Conservation (phyloP, 2,329 filamentous ascomycete species). For the Talaromyces amestolkiae region DNA sequence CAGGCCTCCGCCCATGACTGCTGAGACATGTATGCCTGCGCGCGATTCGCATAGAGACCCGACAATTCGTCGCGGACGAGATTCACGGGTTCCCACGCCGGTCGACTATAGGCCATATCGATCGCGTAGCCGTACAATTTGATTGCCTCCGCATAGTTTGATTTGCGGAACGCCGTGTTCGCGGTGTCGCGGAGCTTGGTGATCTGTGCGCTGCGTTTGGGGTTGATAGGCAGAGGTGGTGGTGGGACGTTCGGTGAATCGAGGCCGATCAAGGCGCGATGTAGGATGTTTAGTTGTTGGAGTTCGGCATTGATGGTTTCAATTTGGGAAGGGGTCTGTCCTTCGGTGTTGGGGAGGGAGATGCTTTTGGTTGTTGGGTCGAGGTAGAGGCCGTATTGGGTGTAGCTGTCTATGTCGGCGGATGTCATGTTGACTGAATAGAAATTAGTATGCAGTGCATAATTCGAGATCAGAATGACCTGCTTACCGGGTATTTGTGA, state of each 20-base stretch:
- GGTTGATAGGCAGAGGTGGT: constrained; percentile 85
- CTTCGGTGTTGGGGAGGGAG: constrained; percentile 49
- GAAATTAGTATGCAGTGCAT: background rate
- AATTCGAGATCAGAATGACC: background rate
- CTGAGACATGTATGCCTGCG: constrained; percentile 83
- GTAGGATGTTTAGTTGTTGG: constrained; percentile 71
- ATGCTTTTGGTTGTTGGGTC: constrained; percentile 80
- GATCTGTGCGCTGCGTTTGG: constrained; percentile 83
- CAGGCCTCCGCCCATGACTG: constrained; percentile 80
- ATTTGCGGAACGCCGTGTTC: constrained; percentile 78
- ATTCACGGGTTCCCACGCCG: constrained; percentile 81
- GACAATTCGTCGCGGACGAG: constrained; percentile 82
- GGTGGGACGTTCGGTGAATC: constrained; percentile 69
- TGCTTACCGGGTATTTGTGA: background rate
- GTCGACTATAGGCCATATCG: constrained; percentile 78
- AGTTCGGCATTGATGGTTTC: constrained; percentile 64
- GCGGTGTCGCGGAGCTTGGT: constrained; percentile 86
- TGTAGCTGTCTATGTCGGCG: constrained; percentile 56
- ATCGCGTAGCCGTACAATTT: constrained; percentile 82
- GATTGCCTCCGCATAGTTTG: constrained; percentile 69
- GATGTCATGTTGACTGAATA: constrained; percentile 6
- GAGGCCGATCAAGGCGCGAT: constrained; percentile 67
- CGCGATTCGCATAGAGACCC: constrained; percentile 77
- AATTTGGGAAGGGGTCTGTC: constrained; percentile 43
- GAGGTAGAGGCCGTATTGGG: constrained; percentile 74